Conservation (phyloP, 2,329 filamentous ascomycete species). For the Cladobotryum mycophilum region DNA sequence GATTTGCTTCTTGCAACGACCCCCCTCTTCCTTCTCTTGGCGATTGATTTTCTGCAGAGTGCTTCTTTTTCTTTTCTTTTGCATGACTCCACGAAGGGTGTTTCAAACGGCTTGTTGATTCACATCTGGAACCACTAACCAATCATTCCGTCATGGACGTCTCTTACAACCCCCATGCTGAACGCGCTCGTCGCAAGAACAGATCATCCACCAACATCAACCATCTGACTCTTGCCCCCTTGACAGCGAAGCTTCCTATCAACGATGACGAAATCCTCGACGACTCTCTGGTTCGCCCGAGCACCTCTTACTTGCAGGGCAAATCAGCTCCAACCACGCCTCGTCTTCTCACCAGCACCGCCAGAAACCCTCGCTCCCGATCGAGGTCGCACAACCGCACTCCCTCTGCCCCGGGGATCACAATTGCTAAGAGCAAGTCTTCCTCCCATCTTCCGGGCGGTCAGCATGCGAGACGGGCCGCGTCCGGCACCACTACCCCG, state of each 20-base stretch:
- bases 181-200: slow-evolving; percentile 51
- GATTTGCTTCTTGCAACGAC: not conserved
- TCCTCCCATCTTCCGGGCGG: slow-evolving; percentile 45
- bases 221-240: slow-evolving; percentile 56
- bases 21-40: not conserved
- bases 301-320: slow-evolving; percentile 51
- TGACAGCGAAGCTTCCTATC: slow-evolving; percentile 56
- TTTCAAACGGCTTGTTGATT: not conserved
- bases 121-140: not conserved
- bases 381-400: slow-evolving; percentile 40
- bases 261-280: slow-evolving; percentile 42
- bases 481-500: slow-evolving; percentile 29
- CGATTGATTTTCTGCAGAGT: not conserved
- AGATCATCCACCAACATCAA: slow-evolving; percentile 54
- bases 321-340: slow-evolving; percentile 60
- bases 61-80: not conserved
- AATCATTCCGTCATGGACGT: slow-evolving; percentile 41
- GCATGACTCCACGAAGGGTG: not conserved
- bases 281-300: slow-evolving; percentile 23
- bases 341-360: slow-evolving; percentile 53
- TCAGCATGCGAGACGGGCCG: slow-evolving; percentile 16
- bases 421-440: slow-evolving; percentile 57
- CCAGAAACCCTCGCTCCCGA: slow-evolving; percentile 37
- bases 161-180: slow-evolving; percentile 55
- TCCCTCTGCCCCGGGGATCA: slow-evolving; percentile 28